Percentiles rank a stretch among this genome's conserved stretches.
phyloP scores from a whole-genome alignment of 495 filamentous ascomycete species.

The Trichoderma gamsii region DNA sequence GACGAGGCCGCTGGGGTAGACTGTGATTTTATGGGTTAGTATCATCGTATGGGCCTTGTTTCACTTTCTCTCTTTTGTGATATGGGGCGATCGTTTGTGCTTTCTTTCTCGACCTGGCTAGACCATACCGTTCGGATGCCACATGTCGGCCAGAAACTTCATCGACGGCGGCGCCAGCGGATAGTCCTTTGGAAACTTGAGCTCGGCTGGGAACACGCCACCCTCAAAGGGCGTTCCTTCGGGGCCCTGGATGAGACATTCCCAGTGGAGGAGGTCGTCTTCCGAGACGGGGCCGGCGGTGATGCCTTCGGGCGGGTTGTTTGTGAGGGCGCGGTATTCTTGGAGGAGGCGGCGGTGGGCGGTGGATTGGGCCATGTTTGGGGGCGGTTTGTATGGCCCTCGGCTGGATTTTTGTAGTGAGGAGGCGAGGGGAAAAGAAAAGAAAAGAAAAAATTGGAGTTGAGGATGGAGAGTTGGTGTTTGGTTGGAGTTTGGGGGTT shows the following conservation, averaged over 20 bases:
- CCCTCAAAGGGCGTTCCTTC: slow-evolving; percentile 94
- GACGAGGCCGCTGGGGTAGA: slow-evolving; percentile 84
- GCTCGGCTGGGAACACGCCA: slow-evolving; percentile 86
- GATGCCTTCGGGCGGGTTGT: slow-evolving; percentile 86
- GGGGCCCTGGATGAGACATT: slow-evolving; percentile 91
- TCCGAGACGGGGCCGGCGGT: slow-evolving; percentile 89
- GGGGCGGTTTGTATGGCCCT: slow-evolving; percentile 13
- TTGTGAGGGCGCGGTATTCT: slow-evolving; percentile 76
- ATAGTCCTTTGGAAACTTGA: slow-evolving; percentile 95
- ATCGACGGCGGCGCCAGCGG: slow-evolving; percentile 89
- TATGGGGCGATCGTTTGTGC: no score
- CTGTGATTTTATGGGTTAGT: slow-evolving; percentile 38
- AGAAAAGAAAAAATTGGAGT: background rate
- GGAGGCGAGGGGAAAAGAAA: background rate
- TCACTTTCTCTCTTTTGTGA: background rate
- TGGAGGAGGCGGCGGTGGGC: slow-evolving; percentile 93
- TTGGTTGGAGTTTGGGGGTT: background rate
- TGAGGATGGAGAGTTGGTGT: background rate
- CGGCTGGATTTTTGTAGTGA: no score
- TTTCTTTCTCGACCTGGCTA: no score
- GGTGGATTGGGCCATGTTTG: slow-evolving; percentile 54
- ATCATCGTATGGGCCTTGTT: background rate
- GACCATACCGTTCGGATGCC: slow-evolving; percentile 87
- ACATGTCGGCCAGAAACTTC: slow-evolving; percentile 87
- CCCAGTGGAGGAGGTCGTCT: slow-evolving; percentile 95